These are phyloP conservation scores for Trichoderma sp. DNA, from an alignment of 2,329 filamentous ascomycete genomes.

Conservation along the genomic window DNA sequence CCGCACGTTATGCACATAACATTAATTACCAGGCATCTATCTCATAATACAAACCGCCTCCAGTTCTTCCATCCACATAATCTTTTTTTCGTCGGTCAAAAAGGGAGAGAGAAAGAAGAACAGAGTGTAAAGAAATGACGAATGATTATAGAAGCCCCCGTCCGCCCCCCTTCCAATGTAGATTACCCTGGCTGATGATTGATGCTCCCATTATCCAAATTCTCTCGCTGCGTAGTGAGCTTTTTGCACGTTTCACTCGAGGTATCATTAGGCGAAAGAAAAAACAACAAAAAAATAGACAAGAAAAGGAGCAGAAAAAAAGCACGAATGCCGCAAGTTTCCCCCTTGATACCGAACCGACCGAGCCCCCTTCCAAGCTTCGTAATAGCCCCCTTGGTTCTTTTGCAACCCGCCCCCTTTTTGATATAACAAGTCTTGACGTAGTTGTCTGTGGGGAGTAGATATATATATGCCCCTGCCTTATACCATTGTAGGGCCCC, in stretches of 20 bases:
- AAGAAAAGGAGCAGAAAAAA: background rate
- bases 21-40: background rate
- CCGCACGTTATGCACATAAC: background rate
- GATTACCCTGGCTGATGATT: background rate
- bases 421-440: background rate
- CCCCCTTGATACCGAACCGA: background rate
- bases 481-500: background rate
- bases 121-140: background rate
- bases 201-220: conserved; percentile 10
- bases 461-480: background rate
- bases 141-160: background rate
- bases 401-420: background rate
- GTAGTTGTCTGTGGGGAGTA: no score
- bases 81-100: background rate
- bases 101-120: background rate
- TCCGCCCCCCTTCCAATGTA: background rate
- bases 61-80: background rate
- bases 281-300: background rate
- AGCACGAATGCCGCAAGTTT: background rate
- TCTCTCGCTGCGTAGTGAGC: conserved; percentile 4
- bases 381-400: background rate
- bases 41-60: background rate
- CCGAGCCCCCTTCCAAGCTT: background rate
- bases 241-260: conserved; percentile 19
- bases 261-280: conserved; percentile 34